Evolutionary conservation across 2,329 filamentous ascomycete genomes (phyloP).

Genomic region (Fusarium domesticum): DNA sequence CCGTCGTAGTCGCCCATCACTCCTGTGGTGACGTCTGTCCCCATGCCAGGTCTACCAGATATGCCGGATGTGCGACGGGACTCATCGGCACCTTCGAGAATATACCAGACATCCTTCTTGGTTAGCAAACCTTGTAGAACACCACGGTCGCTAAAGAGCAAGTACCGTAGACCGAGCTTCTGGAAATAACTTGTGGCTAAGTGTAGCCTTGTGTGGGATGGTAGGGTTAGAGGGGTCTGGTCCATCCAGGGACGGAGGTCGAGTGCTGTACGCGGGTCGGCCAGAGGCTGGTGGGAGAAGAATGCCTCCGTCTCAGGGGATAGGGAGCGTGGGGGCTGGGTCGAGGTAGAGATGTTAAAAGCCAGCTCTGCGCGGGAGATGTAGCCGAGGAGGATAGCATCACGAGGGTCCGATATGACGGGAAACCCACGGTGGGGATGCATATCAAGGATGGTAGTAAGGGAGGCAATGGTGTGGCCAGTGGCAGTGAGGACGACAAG

Average conservation of each 20-base stretch:
- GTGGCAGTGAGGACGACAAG: constrained; percentile 82
- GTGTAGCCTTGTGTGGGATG: constrained; percentile 70
- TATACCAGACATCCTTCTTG: constrained; percentile 96
- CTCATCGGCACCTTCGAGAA: constrained; percentile 75
- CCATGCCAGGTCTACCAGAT: constrained; percentile 21
- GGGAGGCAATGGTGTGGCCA: constrained; percentile 78
- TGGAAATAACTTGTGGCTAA: constrained; percentile 93
- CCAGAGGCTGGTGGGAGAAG: constrained; percentile 79
- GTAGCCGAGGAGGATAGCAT: constrained; percentile 82
- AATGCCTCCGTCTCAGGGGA: constrained; percentile 72
- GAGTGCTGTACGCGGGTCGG: constrained; percentile 72
- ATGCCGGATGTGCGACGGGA: constrained; percentile 44
- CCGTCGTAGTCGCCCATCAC: constrained; percentile 30
- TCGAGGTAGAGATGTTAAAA: constrained; percentile 64
- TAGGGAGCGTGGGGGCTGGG: constrained; percentile 57
- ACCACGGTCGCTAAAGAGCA: constrained; percentile 82
- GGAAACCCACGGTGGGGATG: constrained; percentile 89
- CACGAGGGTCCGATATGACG: constrained; percentile 73
- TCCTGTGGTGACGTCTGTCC: constrained; percentile 34
- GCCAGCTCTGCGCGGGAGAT: constrained; percentile 88
- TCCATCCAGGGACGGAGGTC: constrained; percentile 98
- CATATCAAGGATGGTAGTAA: constrained; percentile 66
- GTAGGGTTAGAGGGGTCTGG: constrained; percentile 90
- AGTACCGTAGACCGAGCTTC: constrained; percentile 85
- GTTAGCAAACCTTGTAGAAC: constrained; percentile 81